These are phyloP conservation scores for Carpinus viminea DNA, from an alignment of 306 rosid species.

Conservation along the genomic window DNA sequence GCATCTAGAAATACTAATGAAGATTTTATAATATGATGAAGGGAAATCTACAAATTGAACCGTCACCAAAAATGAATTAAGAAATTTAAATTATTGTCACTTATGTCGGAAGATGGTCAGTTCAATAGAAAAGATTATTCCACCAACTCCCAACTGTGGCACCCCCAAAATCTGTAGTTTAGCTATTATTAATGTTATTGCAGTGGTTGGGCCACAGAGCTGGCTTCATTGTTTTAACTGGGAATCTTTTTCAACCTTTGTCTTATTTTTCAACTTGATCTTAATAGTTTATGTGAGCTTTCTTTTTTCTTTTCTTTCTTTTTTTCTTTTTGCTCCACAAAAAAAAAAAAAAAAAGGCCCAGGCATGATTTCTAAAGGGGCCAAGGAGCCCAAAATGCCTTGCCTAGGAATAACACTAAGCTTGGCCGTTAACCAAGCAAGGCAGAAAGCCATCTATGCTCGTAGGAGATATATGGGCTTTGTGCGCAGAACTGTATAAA, in stretches of 20 bases:
- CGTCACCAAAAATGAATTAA: background rate
- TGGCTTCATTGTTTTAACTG: constrained; percentile 2
- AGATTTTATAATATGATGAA: background rate
- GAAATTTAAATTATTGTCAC: background rate
- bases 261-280: constrained; percentile 20
- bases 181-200: background rate
- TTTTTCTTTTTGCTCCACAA: too few species aligned
- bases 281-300: constrained; percentile 13
- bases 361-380: background rate
- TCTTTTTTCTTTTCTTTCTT: too few species aligned
- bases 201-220: background rate
- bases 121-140: background rate
- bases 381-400: background rate
- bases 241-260: constrained; percentile 26
- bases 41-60: background rate
- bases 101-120: background rate
- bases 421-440: background rate
- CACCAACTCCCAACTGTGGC: background rate
- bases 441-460: background rate
- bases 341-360: background rate
- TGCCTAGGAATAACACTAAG: too few species aligned
- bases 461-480: background rate
- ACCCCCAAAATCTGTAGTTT: background rate
- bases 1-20: background rate
- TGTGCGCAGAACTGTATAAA: too few species aligned